Base-by-base conservation (phyloP, 306 rosid genomes). In the Vigna reflexopilosa region DNA sequence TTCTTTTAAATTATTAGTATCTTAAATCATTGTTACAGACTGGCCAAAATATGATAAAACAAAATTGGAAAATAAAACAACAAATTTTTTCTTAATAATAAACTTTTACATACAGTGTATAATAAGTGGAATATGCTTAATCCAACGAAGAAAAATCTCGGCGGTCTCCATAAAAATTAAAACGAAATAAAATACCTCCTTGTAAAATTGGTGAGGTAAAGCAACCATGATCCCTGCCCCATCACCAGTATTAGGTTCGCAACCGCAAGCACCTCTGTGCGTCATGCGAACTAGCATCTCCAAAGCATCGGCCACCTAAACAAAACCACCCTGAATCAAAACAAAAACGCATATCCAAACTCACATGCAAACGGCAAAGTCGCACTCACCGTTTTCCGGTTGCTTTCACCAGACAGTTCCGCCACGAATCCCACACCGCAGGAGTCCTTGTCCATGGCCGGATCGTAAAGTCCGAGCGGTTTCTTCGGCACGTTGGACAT, bases 271-370 rank as follows among this genome's bases (percentile, higher is more conserved):
- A 7, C 68, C 68, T 34, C 68, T 32, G 24, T 62, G 68, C 13
- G 68, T 62, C 68, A 62, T 62, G 47, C 68, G 68, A 47, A 62
- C 68, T 47, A 62, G 47, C 68, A 62, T 62, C 68, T 62, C 68
- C 47, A 62, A 34, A 16, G 68, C 47, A 62, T 62, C 68, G 1
- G 47, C 16, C 47, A 62, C 68, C 68, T 62, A 62, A 1, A 34
- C 13, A 62, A 62, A 61, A 30, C 3, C 2, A 62, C 4, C 16
- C 45, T 1, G 1, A 32, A 32, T 32, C 44, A 3, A 9, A 15
- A 20, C 17, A 15, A 9, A 55, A 55, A 55, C 62, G 62, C 32
- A 26, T 13, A 26, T 13, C 0, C 42, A 28, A 0, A 26, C 20
- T 26, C 42, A 3, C 12, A 34, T 30, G 47, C 47, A 62, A 62